Base-by-base conservation (phyloP, 192 early-diverging fungal species). In the Funneliformis geosporum region DNA sequence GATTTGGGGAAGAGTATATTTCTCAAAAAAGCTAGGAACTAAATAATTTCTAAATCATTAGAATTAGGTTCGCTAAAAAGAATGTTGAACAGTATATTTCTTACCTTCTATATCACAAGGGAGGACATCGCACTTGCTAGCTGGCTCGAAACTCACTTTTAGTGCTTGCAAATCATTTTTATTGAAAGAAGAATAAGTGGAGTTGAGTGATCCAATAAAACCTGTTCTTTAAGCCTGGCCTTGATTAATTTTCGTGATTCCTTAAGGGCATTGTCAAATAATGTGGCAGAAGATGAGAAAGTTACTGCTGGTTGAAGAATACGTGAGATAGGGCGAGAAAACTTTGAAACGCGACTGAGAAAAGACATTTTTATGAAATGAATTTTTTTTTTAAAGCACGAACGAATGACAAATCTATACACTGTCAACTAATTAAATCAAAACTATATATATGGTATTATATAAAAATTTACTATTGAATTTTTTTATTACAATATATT, bases 41-140 rank as follows among this genome's bases (percentile, higher is more conserved):
- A 28, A 60, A 75, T 33, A 75, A 75, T 75, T 39, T 60, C 27
- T 75, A 75, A 75, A 75, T 75, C 60, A 75, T 75, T 38, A 75
- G 55, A 1, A 60, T 75, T 60, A 60, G 23, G 50, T 70, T 70
- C 33, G 8, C 50, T 38, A 33, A 55, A n/a, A n/a, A n/a, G 12
- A 28, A 18, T 28, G 23, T 75, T 55, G 27, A 55, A 60, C 23
- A 38, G 38, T 5, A 39, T 75, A 75, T 2, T 60, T 75, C 11
- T 7, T 75, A 75, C 73, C 50, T 75, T 75, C 11, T 60, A 75
- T 39, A 27, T 60, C 27, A 39, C 16, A 40, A 70, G 73, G 73
- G 8, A 75, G 7, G 33, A 75, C 21, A 6, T 28, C 50, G 23
- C 2, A 38, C 25, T 75, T 55, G 59, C 40, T 4, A 60, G 73